These are phyloP conservation scores for Ophiostoma piceae DNA, from an alignment of 2,329 filamentous ascomycete genomes.

Conservation along the genomic window DNA sequence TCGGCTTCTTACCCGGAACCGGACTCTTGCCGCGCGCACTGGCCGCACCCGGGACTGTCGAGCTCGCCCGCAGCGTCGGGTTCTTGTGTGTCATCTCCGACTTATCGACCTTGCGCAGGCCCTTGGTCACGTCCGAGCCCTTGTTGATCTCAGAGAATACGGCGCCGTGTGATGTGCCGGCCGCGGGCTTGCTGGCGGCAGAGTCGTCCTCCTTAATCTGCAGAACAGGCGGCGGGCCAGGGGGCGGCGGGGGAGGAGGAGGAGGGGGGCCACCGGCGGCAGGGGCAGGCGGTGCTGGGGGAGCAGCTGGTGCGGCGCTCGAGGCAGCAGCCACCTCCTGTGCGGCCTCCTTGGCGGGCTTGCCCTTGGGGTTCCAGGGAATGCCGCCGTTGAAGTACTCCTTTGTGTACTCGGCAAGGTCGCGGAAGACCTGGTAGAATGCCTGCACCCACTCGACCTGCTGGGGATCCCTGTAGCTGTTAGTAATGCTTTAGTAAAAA, in stretches of 20 bases:
- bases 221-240: conserved; percentile 62
- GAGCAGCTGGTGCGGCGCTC: conserved; percentile 35
- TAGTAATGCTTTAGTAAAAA: not conserved
- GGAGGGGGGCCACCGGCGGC: conserved; percentile 50
- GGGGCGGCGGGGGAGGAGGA: conserved; percentile 65
- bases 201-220: conserved; percentile 50
- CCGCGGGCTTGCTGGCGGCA: conserved; percentile 41
- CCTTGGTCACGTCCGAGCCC: conserved; percentile 80
- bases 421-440: conserved; percentile 87
- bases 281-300: conserved; percentile 49
- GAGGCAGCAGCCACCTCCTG: conserved; percentile 51
- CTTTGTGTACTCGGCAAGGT: conserved; percentile 78
- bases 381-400: conserved; percentile 74
- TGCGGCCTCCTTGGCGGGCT: conserved; percentile 63
- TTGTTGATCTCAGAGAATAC: conserved; percentile 91
- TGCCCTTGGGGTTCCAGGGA: conserved; percentile 76
- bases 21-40: conserved; percentile 68
- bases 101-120: conserved; percentile 87
- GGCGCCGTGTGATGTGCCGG: conserved; percentile 63
- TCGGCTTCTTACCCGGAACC: conserved; percentile 79
- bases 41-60: conserved; percentile 55
- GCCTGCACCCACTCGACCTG: conserved; percentile 85
- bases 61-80: conserved; percentile 70
- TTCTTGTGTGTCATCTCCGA: conserved; percentile 99
- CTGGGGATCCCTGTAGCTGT: conserved; percentile 57